A percentile compares a stretch with the other conserved stretches of the same genome.
These are phyloP conservation scores for Secale cereale DNA, from an alignment of 176 grass and related monocot species.

Conservation along the genomic window DNA sequence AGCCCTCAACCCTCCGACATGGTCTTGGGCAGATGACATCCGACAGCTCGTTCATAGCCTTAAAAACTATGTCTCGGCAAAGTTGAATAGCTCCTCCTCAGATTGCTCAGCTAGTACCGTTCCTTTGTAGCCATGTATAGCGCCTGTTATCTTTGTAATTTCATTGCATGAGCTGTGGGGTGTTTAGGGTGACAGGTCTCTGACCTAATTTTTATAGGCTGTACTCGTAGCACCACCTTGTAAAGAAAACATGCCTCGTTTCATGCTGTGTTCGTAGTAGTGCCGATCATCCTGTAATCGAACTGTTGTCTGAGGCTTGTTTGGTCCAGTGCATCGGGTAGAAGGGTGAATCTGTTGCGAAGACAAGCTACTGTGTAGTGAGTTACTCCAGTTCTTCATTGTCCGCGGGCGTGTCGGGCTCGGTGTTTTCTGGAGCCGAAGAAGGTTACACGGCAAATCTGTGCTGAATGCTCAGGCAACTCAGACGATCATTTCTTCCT, in stretches of 20 bases:
- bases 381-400: no score
- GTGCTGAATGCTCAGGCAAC: neutral
- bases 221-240: conserved; percentile 10
- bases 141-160: neutral
- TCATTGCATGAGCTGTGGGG: neutral
- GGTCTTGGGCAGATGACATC: conserved; percentile 73
- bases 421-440: neutral
- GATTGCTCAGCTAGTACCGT: conserved; percentile 16
- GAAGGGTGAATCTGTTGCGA: neutral
- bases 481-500: neutral
- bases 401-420: no score
- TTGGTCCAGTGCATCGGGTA: neutral
- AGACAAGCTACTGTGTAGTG: neutral
- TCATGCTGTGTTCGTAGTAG: conserved; percentile 7
- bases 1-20: conserved; percentile 80
- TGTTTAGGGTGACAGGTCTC: conserved; percentile 32
- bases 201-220: conserved; percentile 42
- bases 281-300: neutral
- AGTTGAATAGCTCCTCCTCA: conserved; percentile 41
- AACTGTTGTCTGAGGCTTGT: neutral
- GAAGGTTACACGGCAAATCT: neutral
- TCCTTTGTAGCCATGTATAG: conserved; percentile 38
- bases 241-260: conserved; percentile 20
- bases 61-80: conserved; percentile 38
- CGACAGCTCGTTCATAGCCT: conserved; percentile 42